Conservation (phyloP, 257 asterid species). For the Fraxinus quadrangulata region DNA sequence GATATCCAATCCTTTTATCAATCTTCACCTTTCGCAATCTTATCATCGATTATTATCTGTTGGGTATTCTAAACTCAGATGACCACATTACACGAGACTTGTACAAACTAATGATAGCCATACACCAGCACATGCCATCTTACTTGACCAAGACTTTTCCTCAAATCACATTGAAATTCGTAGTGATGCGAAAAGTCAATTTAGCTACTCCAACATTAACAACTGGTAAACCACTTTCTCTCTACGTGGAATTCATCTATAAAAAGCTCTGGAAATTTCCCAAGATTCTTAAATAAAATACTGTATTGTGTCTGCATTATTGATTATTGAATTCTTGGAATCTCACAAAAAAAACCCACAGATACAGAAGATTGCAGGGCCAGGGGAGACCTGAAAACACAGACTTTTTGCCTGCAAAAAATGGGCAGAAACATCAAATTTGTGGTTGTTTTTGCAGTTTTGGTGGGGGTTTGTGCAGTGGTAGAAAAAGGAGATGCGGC, state of each 20-base stretch:
- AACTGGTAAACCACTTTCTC: constrained; percentile 7
- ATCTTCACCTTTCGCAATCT: too few species aligned
- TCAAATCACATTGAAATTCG: not conserved
- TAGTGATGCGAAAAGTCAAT: not conserved
- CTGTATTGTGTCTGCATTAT: constrained; percentile 3
- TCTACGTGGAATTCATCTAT: constrained; percentile 20
- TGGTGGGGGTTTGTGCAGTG: constrained; percentile 24
- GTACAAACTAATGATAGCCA: not conserved
- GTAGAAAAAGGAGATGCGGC: constrained; percentile 45
- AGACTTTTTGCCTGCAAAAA: too few species aligned
- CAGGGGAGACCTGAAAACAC: constrained; percentile 54
- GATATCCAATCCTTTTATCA: too few species aligned
- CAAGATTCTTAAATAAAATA: not conserved
- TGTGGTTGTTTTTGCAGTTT: constrained; percentile 15
- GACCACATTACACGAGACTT: not conserved
- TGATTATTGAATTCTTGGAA: constrained; percentile 4
- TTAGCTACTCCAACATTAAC: not conserved
- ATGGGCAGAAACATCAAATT: constrained; percentile 24
- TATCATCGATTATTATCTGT: not conserved
- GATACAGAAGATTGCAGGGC: not conserved
- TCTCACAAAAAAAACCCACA: not conserved
- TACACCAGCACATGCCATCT: not conserved
- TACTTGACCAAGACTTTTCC: not conserved
- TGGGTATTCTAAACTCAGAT: not conserved
- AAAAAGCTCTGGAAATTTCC: not conserved